Conservation (phyloP, 768 basidiomycete genomes). For the Pisolithus albus region DNA sequence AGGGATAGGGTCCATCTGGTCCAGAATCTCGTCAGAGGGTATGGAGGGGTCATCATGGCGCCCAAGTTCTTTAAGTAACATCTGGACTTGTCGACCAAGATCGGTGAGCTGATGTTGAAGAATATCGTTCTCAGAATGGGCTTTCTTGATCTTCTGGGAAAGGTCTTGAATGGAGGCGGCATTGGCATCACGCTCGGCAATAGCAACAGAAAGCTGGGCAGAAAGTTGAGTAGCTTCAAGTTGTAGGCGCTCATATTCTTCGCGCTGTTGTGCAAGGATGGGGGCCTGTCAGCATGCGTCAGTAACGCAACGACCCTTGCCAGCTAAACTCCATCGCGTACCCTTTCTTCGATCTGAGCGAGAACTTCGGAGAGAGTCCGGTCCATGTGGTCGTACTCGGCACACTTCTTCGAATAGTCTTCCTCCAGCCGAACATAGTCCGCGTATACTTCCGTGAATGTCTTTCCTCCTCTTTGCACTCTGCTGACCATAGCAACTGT, state of each 20-base stretch:
- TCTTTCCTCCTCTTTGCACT: conserved; percentile 76
- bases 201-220: conserved; percentile 66
- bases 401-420: conserved; percentile 66
- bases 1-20: conserved; percentile 37
- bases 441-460: conserved; percentile 90
- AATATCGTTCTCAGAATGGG: conserved; percentile 55
- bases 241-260: conserved; percentile 80
- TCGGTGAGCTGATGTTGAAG: conserved; percentile 74
- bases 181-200: conserved; percentile 69
- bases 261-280: conserved; percentile 80
- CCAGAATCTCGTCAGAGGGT: conserved; percentile 58
- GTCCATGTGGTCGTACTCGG: conserved; percentile 83
- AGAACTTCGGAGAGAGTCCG: conserved; percentile 72
- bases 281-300: conserved; percentile 59
- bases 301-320: not conserved
- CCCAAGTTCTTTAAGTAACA: conserved; percentile 69
- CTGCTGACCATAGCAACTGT: conserved; percentile 82
- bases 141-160: conserved; percentile 55
- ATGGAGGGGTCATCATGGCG: conserved; percentile 81
- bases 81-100: conserved; percentile 78
- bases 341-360: conserved; percentile 86
- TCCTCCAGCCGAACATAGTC: conserved; percentile 86
- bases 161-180: conserved; percentile 49
- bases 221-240: conserved; percentile 77
- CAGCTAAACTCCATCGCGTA: conserved; percentile 21